Base-by-base conservation (phyloP, 345 rosid genomes). In the Reutealis trisperma region DNA sequence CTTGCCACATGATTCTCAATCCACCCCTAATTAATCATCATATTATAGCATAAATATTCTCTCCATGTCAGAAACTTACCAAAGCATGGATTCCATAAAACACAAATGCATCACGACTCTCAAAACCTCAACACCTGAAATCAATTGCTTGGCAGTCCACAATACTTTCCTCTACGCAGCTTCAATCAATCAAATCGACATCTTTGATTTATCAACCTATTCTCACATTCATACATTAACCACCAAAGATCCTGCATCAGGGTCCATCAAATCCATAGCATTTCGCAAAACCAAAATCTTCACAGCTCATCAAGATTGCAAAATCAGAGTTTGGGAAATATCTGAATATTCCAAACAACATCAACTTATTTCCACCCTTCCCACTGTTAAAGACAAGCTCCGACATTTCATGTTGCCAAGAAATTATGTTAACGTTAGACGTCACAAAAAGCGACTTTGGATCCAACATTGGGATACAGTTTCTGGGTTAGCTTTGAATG, bases 241-340 rank as follows among this genome's bases (percentile, higher is more conserved):
- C 42, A 55, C 71, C 2, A 30, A 54, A 15, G 79, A 75, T 57
- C 59, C 75, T 34, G 19, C 84, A 54, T 76, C 89, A 3, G 88
- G 88, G 8, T 80, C 82, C 27, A 80, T 85, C 76, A 88, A 86
- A 76, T 86, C 87, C 62, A 85, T 85, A 1, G 83, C 85, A 0
- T 86, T 88, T 78, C 12, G 66, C 81, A 9, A 51, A 21, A 24
- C 71, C 0, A 72, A 76, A 57, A 75, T 88, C 82, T 86, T 86
- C 86, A 86, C 89, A 0, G 86, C 91, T 24, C 91, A 88, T 63
- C 91, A 88, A 41, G 91, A 88, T 47, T 83, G 85, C 51, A 86
- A 83, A 73, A 86, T 86, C 75, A 71, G 91, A 30, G 82, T 84
- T 32, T 86, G 89, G 91, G 25, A 71, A 61, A 25, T 84, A 44